Evolutionary conservation across 164 flowering plant genomes (phyloP).

Genomic region (Aristolochia fimbriata): DNA sequence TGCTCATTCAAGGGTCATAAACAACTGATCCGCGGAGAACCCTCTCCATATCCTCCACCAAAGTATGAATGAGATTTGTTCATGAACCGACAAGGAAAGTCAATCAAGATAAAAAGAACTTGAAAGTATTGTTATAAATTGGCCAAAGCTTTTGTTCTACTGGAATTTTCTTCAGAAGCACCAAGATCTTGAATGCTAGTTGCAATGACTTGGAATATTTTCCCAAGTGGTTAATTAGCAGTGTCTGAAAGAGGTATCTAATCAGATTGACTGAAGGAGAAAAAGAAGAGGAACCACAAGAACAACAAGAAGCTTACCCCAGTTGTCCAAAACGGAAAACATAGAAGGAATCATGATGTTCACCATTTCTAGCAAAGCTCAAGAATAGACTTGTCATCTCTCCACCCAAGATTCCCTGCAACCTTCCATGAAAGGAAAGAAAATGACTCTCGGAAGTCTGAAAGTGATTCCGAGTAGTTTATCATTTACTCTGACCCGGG

Average conservation of each 20-base stretch:
- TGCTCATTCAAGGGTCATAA: background rate
- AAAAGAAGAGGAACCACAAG: too few relatives aligned
- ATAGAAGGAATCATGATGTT: background rate
- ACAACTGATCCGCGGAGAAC: background rate
- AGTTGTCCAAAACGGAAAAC: background rate
- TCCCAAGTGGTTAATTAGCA: background rate
- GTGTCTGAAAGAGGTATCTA: background rate
- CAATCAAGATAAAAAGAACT: background rate
- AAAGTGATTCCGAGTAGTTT: too few relatives aligned
- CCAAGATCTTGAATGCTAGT: too few relatives aligned
- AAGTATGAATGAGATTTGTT: background rate
- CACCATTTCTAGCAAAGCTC: background rate
- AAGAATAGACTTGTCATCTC: conserved; percentile 4
- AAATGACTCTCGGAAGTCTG: too few relatives aligned
- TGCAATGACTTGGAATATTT: too few relatives aligned
- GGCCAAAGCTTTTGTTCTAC: too few relatives aligned
- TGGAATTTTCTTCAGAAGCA: too few relatives aligned
- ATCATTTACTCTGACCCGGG: too few relatives aligned
- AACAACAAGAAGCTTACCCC: background rate
- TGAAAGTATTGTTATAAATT: too few relatives aligned
- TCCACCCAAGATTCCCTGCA: conserved; percentile 4
- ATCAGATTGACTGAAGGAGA: background rate
- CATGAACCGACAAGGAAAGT: background rate
- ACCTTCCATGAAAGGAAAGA: too few relatives aligned
- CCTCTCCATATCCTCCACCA: background rate